Evolutionary conservation across 345 rosid species (phyloP).

Genomic region (Gossypium stocksii): DNA sequence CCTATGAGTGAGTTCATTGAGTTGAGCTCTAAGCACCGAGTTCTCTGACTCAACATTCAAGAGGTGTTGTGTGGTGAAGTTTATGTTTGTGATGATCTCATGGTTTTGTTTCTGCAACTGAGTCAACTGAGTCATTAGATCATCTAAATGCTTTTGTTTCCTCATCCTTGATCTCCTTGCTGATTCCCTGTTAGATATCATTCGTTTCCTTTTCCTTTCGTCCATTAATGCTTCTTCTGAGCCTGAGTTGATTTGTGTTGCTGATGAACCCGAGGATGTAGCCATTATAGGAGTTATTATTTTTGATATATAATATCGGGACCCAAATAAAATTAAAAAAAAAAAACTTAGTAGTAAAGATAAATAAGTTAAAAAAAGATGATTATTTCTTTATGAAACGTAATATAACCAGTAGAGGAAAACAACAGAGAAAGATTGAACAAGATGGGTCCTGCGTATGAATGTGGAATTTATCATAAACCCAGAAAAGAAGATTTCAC

Average conservation of each 20-base stretch:
- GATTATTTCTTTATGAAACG: slow-evolving; percentile 55
- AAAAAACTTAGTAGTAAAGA: neutral
- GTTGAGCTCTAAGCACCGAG: slow-evolving; percentile 70
- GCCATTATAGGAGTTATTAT: neutral
- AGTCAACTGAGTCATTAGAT: slow-evolving; percentile 53
- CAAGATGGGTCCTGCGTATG: slow-evolving; percentile 32
- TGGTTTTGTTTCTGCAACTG: slow-evolving; percentile 55
- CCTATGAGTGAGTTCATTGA: slow-evolving; percentile 59
- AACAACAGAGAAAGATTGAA: slow-evolving; percentile 99
- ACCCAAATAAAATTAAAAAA: slow-evolving; percentile 22
- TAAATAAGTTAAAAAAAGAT: slow-evolving; percentile 4
- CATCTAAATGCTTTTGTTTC: slow-evolving; percentile 89
- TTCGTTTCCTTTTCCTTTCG: slow-evolving; percentile 48
- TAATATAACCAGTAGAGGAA: slow-evolving; percentile 98
- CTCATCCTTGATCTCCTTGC: slow-evolving; percentile 92
- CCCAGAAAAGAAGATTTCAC: slow-evolving; percentile 76
- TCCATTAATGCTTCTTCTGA: slow-evolving; percentile 61
- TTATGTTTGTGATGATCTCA: slow-evolving; percentile 52
- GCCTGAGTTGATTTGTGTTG: slow-evolving; percentile 46
- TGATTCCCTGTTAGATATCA: slow-evolving; percentile 79
- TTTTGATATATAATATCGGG: slow-evolving; percentile 22
- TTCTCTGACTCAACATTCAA: slow-evolving; percentile 65
- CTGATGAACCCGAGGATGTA: slow-evolving; percentile 53
- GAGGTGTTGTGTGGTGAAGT: slow-evolving; percentile 54
- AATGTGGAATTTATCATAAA: slow-evolving; percentile 45